Conservation (phyloP, 2,329 filamentous ascomycete species). For the Trichoderma arundinaceum region DNA sequence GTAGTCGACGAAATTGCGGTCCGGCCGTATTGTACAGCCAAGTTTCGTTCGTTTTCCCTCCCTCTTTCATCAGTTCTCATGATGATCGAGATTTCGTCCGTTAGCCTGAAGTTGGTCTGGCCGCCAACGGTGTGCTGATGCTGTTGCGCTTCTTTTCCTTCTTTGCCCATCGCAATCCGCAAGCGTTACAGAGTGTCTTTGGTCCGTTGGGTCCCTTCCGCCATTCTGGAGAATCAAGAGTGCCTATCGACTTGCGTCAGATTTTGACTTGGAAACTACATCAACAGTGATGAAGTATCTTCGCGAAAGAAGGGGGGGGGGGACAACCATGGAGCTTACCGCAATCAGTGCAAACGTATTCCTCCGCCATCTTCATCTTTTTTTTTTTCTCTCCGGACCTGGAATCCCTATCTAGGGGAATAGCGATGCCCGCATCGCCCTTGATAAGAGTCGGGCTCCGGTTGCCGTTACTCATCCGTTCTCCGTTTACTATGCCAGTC, state of each 20-base stretch:
- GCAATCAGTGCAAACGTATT: conserved; percentile 96
- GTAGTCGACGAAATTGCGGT: conserved; percentile 4
- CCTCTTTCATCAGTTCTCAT: neutral
- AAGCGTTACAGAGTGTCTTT: conserved; percentile 95
- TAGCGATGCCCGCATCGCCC: conserved; percentile 85
- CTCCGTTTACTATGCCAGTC: conserved; percentile 87
- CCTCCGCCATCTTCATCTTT: conserved; percentile 81
- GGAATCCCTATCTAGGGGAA: conserved; percentile 77
- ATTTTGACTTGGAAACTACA: neutral
- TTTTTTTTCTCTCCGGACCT: conserved; percentile 80
- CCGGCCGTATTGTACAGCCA: conserved; percentile 6
- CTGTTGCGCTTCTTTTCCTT: conserved; percentile 74
- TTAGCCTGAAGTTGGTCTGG: neutral
- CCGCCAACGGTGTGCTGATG: conserved; percentile 3
- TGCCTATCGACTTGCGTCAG: conserved; percentile 54
- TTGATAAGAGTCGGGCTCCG: conserved; percentile 80
- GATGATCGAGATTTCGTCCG: neutral
- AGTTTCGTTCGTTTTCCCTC: neutral
- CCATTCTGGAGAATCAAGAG: conserved; percentile 93
- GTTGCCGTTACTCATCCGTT: conserved; percentile 87
- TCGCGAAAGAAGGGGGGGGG: too few relatives aligned
- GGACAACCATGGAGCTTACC: conserved; percentile 55
- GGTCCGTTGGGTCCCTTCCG: conserved; percentile 90
- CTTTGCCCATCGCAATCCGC: conserved; percentile 77
- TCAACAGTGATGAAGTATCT: neutral